Evolutionary conservation across 306 rosid genomes (phyloP), one percentile per base, ranked within the genome.

Genomic region (barrel medic (Medicago truncatula)): DNA sequence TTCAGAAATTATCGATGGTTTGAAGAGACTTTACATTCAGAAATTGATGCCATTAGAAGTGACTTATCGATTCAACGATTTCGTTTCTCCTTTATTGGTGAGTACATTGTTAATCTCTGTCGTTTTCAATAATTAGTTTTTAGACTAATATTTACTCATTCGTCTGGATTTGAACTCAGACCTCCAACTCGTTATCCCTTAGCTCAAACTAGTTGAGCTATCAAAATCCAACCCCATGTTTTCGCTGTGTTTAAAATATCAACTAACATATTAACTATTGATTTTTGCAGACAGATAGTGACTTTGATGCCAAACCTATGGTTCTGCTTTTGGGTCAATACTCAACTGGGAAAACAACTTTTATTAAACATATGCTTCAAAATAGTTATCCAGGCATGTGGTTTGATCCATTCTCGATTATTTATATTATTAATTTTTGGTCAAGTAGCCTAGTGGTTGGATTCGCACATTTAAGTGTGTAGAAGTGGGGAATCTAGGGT

Each of bases 251-350:
- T 40, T 17, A 36, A 47, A 38, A 71, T 47, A 74, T 56, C 4
- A 15, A 41, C 1, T 40, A 71, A 12, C 50, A 50, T 77, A 25
- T 34, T 12, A 11, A 70, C 54, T 43, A 41, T 50, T 77, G 44
- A 75, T 77, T 28, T 23, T 50, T 40, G 75, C 87, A 95, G 97
- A 83, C 93, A 50, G 89, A 95, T 79, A 92, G 99, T 78, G 99
- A 95, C 85, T 95, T 95, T 69, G 97, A 92, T 83, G 97, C 93
- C 58, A 95, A 92, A 86, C 99, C 99, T 50, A 95, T 95, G 98
- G 90, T 95, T 80, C 83, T 95, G 85, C 98, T 95, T 73, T 85
- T 95, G 96, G 99, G 98, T 82, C 99, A 95, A 58, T 95, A 95
- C 83, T 95, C 98, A 56, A 95, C 99, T 9, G 99, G 99, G 21